Conservation (phyloP, 2,329 filamentous ascomycete species). For the Phyllosticta paracitricarpa region DNA sequence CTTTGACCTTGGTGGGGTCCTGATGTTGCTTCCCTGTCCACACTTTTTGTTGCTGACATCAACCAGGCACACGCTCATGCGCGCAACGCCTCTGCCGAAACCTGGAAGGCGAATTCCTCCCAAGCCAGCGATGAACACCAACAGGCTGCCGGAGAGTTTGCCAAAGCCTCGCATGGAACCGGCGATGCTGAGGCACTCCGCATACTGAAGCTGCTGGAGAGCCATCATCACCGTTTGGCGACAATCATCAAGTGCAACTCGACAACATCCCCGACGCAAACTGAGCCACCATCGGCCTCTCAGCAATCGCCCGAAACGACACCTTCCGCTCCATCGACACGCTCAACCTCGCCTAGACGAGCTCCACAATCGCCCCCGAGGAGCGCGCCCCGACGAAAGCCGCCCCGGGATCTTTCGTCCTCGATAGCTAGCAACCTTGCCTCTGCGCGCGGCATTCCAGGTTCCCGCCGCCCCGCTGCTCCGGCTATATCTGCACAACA, state of each 20-base stretch:
- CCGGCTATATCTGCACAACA: constrained; percentile 67
- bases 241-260: constrained; percentile 64
- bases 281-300: constrained; percentile 4
- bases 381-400: constrained; percentile 34
- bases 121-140: constrained; percentile 83
- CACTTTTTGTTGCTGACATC: constrained; percentile 6
- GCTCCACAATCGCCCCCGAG: constrained; percentile 20
- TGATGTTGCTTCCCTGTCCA: too few species aligned
- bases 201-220: constrained; percentile 73
- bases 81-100: constrained; percentile 68
- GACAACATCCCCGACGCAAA: constrained; percentile 13
- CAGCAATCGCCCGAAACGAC: constrained; percentile 1
- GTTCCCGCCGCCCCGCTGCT: constrained; percentile 47
- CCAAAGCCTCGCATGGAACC: constrained; percentile 66
- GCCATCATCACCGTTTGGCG: constrained; percentile 77
- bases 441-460: constrained; percentile 68
- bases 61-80: constrained; percentile 71
- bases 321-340: constrained; percentile 1
- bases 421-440: constrained; percentile 85
- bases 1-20: constrained; percentile 45
- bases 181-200: constrained; percentile 61
- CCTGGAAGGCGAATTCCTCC: constrained; percentile 57
- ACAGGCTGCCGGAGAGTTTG: constrained; percentile 78
- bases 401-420: constrained; percentile 59
- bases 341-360: constrained; percentile 1